Evolutionary conservation across 2,329 filamentous ascomycete genomes (phyloP).

Genomic region (Cytospora chrysosperma): DNA sequence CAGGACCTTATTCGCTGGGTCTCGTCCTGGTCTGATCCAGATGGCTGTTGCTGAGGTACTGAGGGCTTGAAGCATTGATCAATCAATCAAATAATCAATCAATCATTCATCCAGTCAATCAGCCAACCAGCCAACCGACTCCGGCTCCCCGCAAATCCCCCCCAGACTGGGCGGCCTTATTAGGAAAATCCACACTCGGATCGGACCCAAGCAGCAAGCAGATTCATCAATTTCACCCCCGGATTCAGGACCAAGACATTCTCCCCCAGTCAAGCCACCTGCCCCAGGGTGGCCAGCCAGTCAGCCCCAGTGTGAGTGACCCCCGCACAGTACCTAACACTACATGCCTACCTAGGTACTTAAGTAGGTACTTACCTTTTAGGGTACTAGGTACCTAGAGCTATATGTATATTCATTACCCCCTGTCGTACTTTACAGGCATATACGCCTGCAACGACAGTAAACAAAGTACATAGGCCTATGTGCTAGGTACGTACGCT

Average conservation of each 20-base stretch:
- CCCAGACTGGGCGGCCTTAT: slow-evolving; percentile 8
- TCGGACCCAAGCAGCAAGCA: not conserved
- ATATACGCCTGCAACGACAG: no score
- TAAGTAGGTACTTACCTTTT: not conserved
- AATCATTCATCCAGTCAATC: no score
- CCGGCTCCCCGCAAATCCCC: slow-evolving; percentile 13
- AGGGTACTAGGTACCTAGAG: no score
- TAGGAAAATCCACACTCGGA: slow-evolving; percentile 5
- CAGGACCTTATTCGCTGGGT: not conserved
- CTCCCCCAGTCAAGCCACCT: slow-evolving; percentile 2
- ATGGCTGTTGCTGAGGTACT: not conserved
- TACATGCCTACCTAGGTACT: not conserved
- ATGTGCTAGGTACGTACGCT: not conserved
- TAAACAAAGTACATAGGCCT: no score
- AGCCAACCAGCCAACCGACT: no score
- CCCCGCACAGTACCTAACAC: slow-evolving; percentile 4
- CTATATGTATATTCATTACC: no score
- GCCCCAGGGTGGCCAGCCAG: no score
- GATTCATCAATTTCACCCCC: slow-evolving; percentile 1
- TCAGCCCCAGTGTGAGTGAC: not conserved
- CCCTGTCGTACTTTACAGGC: no score
- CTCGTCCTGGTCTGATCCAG: not conserved
- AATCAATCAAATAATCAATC: no score
- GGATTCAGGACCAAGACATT: slow-evolving; percentile 3
- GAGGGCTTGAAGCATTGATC: not conserved